phyloP scores from a whole-genome alignment of 2,329 filamentous ascomycete species.

The Arachnomyces sp. region DNA sequence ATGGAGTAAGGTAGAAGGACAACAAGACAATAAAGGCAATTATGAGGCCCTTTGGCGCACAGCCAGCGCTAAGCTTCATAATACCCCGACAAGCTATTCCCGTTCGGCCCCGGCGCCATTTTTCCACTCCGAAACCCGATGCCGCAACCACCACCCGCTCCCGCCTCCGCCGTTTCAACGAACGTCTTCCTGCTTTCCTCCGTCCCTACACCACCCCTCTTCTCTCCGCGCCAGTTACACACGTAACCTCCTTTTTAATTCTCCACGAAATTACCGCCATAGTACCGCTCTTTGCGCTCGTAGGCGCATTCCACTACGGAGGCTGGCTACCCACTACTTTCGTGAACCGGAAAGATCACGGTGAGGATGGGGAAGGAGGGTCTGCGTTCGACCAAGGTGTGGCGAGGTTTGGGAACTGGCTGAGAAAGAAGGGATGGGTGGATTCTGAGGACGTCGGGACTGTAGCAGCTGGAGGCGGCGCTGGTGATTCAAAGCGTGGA shows the following conservation, averaged over 20 bases:
- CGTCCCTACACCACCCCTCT: constrained; percentile 64
- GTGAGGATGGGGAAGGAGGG: constrained; percentile 15
- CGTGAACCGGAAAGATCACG: constrained; percentile 24
- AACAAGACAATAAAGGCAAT: too few species aligned
- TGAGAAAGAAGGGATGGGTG: constrained; percentile 75
- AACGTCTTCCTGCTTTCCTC: constrained; percentile 57
- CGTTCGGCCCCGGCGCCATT: constrained; percentile 11
- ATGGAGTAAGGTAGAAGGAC: too few species aligned
- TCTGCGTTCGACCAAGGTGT: constrained; percentile 51
- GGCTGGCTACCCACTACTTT: constrained; percentile 57
- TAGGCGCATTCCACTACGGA: constrained; percentile 71
- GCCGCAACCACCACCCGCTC: constrained; percentile 14
- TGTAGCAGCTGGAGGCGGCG: constrained; percentile 18
- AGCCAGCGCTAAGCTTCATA: too few species aligned
- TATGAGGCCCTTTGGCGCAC: too few species aligned
- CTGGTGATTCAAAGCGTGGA: constrained; percentile 33
- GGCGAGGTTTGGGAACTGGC: constrained; percentile 68
- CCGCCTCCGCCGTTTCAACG: constrained; percentile 30
- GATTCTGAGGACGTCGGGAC: constrained; percentile 25
- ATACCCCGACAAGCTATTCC: neutral
- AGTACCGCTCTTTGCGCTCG: constrained; percentile 67
- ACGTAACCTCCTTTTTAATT: constrained; percentile 77
- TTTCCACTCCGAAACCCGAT: constrained; percentile 18
- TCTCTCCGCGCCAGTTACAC: constrained; percentile 68
- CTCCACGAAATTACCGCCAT: constrained; percentile 89